A percentile compares a stretch with the other conserved stretches of the same genome.
phyloP scores from a whole-genome alignment of 2,329 filamentous ascomycete species.

The Karstenula rhodostoma region DNA sequence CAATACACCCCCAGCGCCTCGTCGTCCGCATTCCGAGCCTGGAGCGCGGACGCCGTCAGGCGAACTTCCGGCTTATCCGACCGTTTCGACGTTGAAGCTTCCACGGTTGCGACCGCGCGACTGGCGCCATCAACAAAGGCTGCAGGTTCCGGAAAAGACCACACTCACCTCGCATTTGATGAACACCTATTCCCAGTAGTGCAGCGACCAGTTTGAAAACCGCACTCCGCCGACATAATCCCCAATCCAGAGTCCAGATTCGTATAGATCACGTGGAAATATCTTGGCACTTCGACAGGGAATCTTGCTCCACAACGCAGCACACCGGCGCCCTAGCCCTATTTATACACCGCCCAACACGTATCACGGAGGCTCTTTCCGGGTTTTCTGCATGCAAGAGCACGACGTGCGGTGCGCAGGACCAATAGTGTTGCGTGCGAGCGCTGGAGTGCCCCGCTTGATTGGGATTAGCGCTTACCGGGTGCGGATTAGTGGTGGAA shows the following conservation, averaged over 20 bases:
- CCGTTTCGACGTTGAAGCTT: background rate
- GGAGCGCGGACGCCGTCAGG: constrained; percentile 7
- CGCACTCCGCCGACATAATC: background rate
- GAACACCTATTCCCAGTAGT: no score
- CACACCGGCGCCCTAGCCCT: background rate
- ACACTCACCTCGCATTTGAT: background rate
- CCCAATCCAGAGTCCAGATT: background rate
- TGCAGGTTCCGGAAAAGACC: background rate
- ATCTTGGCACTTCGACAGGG: background rate
- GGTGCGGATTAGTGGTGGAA: background rate
- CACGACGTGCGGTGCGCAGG: background rate
- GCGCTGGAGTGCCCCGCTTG: background rate
- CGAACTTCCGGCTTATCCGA: background rate
- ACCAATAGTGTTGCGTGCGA: constrained; percentile 3
- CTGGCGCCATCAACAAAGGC: background rate
- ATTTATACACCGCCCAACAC: background rate
- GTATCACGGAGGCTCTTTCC: background rate
- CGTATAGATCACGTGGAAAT: background rate
- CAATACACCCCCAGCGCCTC: background rate
- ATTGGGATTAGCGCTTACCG: constrained; percentile 16
- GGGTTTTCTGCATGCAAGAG: background rate
- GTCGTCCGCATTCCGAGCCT: constrained; percentile 8
- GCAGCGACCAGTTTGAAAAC: background rate
- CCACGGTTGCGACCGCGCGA: background rate
- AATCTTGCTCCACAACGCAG: background rate